phyloP scores from a whole-genome alignment of 495 filamentous ascomycete species.

The Geoglossum glabrum region DNA sequence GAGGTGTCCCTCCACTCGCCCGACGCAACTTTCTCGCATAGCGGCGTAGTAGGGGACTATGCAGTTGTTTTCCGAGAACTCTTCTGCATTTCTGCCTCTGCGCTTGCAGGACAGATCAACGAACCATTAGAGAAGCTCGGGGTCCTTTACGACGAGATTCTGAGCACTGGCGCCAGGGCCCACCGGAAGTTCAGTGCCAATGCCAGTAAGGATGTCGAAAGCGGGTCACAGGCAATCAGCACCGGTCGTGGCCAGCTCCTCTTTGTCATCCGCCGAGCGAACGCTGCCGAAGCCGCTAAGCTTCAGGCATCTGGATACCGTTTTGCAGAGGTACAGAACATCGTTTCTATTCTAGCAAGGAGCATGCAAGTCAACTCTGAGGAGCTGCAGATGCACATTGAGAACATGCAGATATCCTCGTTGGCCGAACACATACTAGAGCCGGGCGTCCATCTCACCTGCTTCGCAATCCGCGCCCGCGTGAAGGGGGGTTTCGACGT shows the following conservation, averaged over 20 bases:
- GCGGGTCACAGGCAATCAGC: constrained; percentile 4
- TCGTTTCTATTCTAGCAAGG: constrained; percentile 42
- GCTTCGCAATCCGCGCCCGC: constrained; percentile 53
- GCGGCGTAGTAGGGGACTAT: constrained; percentile 26
- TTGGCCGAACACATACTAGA: constrained; percentile 28
- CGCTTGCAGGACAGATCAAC: constrained; percentile 45
- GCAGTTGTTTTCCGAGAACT: constrained; percentile 65
- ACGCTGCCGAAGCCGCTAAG: constrained; percentile 33
- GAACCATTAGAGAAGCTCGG: constrained; percentile 43
- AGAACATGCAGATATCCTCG: constrained; percentile 31
- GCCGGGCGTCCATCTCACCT: constrained; percentile 52
- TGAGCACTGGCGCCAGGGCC: constrained; percentile 32
- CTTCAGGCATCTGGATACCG: constrained; percentile 55
- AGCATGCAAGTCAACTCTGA: constrained; percentile 47
- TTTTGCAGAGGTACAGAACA: constrained; percentile 49
- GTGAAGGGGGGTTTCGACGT: constrained; percentile 50
- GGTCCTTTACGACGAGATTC: constrained; percentile 57
- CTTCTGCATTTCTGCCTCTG: constrained; percentile 62
- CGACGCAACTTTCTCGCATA: constrained; percentile 9
- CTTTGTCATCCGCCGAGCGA: constrained; percentile 53
- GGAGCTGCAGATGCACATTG: constrained; percentile 32
- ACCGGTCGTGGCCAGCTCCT: constrained; percentile 52
- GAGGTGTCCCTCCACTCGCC: neutral
- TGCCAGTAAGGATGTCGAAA: constrained; percentile 7
- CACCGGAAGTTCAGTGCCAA: neutral